A percentile compares a stretch with the other conserved stretches of the same genome.
Conservation (phyloP, 371 early-diverging fungal species). For the Apophysomyces sp. region DNA sequence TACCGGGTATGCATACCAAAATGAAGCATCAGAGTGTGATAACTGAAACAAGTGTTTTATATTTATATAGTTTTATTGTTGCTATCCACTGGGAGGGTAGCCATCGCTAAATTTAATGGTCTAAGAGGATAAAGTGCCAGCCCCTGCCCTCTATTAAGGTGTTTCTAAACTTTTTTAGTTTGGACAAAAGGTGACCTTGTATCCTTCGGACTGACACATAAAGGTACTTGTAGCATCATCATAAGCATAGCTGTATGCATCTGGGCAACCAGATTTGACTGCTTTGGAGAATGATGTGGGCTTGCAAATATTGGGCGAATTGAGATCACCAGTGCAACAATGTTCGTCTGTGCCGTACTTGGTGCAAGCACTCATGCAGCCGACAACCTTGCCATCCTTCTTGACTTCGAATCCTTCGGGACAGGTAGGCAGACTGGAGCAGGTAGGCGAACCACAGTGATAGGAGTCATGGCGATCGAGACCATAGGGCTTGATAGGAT, state of each 20-base stretch:
- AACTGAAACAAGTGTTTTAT: too few species aligned
- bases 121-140: too few species aligned
- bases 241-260: slow-evolving; percentile 55
- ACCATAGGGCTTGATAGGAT: slow-evolving; percentile 11
- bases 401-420: slow-evolving; percentile 20
- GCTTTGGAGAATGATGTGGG: slow-evolving; percentile 26
- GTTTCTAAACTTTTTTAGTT: not conserved
- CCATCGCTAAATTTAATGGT: too few species aligned
- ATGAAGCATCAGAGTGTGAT: too few species aligned
- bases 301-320: slow-evolving; percentile 23
- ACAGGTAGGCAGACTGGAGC: slow-evolving; percentile 20
- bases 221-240: slow-evolving; percentile 49
- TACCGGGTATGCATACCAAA: too few species aligned
- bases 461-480: slow-evolving; percentile 9
- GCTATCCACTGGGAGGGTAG: too few species aligned
- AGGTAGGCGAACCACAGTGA: slow-evolving; percentile 27
- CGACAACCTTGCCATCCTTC: slow-evolving; percentile 17
- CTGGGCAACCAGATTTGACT: slow-evolving; percentile 38
- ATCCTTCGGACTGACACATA: slow-evolving; percentile 33
- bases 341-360: slow-evolving; percentile 32
- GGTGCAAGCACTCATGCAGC: slow-evolving; percentile 41
- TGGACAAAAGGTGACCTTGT: slow-evolving; percentile 49
- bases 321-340: slow-evolving; percentile 39
- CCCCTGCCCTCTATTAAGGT: too few species aligned
- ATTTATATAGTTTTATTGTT: too few species aligned